Base-by-base conservation (phyloP, 2,329 filamentous ascomycete genomes). In the Dactylonectria estremocensis region DNA sequence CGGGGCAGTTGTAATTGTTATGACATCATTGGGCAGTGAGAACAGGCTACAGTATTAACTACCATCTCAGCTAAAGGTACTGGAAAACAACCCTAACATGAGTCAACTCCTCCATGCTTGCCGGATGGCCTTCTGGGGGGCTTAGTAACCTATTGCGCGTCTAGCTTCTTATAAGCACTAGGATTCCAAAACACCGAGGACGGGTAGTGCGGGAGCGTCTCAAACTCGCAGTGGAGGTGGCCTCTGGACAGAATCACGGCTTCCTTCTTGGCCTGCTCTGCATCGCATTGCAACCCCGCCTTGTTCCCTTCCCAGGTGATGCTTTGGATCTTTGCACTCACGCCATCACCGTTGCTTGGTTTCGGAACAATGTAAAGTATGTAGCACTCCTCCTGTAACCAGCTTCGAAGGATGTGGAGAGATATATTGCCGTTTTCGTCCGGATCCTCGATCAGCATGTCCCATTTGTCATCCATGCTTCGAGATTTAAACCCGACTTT, bases 261-360 rank as follows among this genome's bases (percentile, higher is more conserved):
- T 61, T 61, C 59, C 59, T 54, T 54, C 22, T 61, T 61, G 35
- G 59, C 59, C 49, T 61, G 59, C 59, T 61, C 59, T 33, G 37
- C 49, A 37, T 61, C 37, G 37, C 59, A 54, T 61, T 55, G 59
- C 40, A 61, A 54, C 37, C 59, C 59, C 49, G 22, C 48, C 40
- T 54, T 61, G 16, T 61, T 61, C 37, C 59, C 59, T 43, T 61
- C 59, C 59, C 59, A 61, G 22, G 59, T 54, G 37, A 61, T 61
- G 24, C 35, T 9, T 33, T 55, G 49, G 37, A 61, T 16, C 24
- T 33, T 61, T 54, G 58, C 49, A 61, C 33, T 54, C 37, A 20
- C 49, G 35, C 35, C 22, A 54, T 35, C 49, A 22, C 53, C 20
- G 18, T 53, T 35, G 37, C 49, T 55, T 48, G 49, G 16, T 48